phyloP scores from a whole-genome alignment of 1,284 basidiomycete species.

The Macrocystidia cucumis region DNA sequence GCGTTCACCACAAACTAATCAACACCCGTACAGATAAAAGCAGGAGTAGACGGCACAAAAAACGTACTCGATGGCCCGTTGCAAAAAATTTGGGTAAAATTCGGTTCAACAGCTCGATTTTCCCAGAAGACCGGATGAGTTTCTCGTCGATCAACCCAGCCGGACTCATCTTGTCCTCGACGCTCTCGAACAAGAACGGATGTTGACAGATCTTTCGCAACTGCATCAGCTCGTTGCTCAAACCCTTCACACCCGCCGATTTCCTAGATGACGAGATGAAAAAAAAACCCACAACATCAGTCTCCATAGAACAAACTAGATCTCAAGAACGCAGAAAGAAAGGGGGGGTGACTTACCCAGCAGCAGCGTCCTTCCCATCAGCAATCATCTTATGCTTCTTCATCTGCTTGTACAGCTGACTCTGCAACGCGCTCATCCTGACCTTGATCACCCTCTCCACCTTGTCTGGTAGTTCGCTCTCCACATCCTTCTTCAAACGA shows the following conservation, averaged over 20 bases:
- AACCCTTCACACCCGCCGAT: conserved; percentile 71
- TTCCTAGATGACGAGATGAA: conserved; percentile 35
- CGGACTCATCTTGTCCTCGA: conserved; percentile 89
- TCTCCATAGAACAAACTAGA: conserved; percentile 1
- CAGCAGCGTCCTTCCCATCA: conserved; percentile 69
- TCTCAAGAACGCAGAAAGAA: background rate
- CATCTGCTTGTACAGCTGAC: conserved; percentile 96
- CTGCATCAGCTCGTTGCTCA: conserved; percentile 99
- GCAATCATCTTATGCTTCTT: conserved; percentile 98
- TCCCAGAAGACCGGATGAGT: conserved; percentile 85
- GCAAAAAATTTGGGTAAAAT: conserved; percentile 93
- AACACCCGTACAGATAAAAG: background rate
- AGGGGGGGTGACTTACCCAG: conserved; percentile 56
- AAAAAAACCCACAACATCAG: background rate
- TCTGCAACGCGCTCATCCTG: conserved; percentile 93
- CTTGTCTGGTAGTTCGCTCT: conserved; percentile 96
- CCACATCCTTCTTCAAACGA: conserved; percentile 97
- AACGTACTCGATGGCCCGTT: conserved; percentile 81
- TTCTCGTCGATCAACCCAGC: conserved; percentile 78
- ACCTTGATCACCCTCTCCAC: conserved; percentile 99
- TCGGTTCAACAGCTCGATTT: conserved; percentile 92
- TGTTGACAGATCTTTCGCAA: conserved; percentile 99
- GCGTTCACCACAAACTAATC: conserved; percentile 5
- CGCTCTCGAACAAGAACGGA: conserved; percentile 93
- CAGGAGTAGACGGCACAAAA: background rate